Conservation (phyloP, 345 rosid genomes). For the Ceriops zippeliana region DNA sequence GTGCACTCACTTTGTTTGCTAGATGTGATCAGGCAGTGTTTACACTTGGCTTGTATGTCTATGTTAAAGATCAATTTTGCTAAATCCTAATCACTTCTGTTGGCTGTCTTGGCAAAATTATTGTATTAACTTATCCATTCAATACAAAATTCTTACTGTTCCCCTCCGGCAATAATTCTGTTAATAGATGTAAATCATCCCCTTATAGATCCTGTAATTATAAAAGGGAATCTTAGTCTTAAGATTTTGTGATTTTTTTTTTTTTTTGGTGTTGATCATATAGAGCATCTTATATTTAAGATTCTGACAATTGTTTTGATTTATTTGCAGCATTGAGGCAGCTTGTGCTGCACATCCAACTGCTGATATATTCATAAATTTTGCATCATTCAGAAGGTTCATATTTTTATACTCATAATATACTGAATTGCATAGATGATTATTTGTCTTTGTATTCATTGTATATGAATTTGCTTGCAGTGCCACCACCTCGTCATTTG, state of each 20-base stretch:
- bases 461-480: constrained; percentile 37
- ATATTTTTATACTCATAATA: not conserved
- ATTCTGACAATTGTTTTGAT: constrained; percentile 10
- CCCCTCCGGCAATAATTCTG: not conserved
- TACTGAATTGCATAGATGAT: constrained; percentile 9
- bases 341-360: constrained; percentile 93
- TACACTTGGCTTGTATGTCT: not conserved
- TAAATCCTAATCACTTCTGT: not conserved
- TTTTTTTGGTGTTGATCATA: not conserved
- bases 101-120: not conserved
- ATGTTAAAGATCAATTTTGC: not conserved
- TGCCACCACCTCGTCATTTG: constrained; percentile 96
- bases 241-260: not conserved
- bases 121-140: not conserved
- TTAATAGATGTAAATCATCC: not conserved
- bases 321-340: constrained; percentile 74
- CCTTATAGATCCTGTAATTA: not conserved
- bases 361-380: constrained; percentile 94
- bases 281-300: not conserved
- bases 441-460: constrained; percentile 8
- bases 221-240: too few species aligned
- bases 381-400: constrained; percentile 90
- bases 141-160: not conserved
- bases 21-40: not conserved
- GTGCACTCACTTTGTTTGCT: not conserved